Evolutionary conservation across 768 basidiomycete genomes (phyloP), one percentile per base, ranked within the genome.

Genomic region (Hemileccinum rubropunctum): DNA sequence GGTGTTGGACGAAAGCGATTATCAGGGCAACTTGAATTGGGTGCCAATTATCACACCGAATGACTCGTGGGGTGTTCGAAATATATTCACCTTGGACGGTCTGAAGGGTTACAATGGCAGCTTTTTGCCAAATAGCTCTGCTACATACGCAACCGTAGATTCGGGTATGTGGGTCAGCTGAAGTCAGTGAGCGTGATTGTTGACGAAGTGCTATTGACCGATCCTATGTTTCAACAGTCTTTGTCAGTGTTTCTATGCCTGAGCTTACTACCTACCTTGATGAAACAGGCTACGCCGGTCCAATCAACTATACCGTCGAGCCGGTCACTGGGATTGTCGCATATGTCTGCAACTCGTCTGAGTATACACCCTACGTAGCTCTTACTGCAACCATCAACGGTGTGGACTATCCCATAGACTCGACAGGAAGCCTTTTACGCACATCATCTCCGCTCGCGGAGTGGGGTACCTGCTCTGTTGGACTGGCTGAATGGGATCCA

Each of bases 381-480:
- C 48, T 67, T 9, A 60, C 55, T 6, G 47, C 55, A 7, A 60
- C 51, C 0, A 60, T 67, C 42, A 67, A 62, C 33, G 63, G 54
- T 2, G 54, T 66, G 6, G 62, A 64, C 41, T 64, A 64, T 52
- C 56, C 42, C 13, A 55, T 66, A 0, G 57, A 59, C 27, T 65
- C 63, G 7, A 10, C 48, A 15, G 50, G 55, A 42, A 64, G 39
- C 21, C 52, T 54, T 14, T 39, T 63, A 36, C 56, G 59, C 14
- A 37, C 46, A 4, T 3, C 8, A 3, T 44, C 52, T 28, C 47
- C 52, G 5, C 32, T 51, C 7, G 15, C 52, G 5, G 7, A n/a
- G 4, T 28, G 38, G 47, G 58, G 53, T 20, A 52, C 50, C 15
- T 58, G 58, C 48, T 27, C 57, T 13, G 57, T 52, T 27, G 57